Base-by-base conservation (phyloP, 352 stramenopile species). In the Globisporangium ultimum region DNA sequence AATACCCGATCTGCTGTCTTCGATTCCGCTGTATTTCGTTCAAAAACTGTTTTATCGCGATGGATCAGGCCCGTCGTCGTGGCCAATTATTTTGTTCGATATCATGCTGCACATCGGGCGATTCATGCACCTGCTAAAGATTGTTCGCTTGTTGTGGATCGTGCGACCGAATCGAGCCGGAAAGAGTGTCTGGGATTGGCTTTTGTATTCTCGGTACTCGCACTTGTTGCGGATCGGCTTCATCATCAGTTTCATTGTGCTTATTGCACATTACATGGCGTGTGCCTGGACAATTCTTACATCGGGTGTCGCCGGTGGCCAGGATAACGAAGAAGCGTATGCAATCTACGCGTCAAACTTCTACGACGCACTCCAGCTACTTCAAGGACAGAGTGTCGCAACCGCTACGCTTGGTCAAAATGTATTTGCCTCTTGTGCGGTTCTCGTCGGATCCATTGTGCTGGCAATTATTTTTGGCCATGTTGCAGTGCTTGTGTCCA, bases 391-490 rank as follows among this genome's bases (percentile, higher is more conserved):
- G 22, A 75, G 78, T 3, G 59, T 86, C n/a, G 34, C 48, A 1
- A 63, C 72, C 0, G 53, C 63, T 17, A 72, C 56, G 2, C 22
- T 61, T 0, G 49, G 15, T 0, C 70, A 88, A 38, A 72, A 77
- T 42, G 4, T 84, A 0, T 85, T 87, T 46, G 67, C 64, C 0
- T 66, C 68, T 0, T 46, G 82, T 4, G 65, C 58, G 4, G 58
- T 80, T 7, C 66, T 91, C 0, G 8, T 80, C 6, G 77, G 78
- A 5, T 78, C 78, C 0, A 57, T 91, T 32, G 47, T 78, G 0
- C 58, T 91, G 1, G 78, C 76, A 2, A 68, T 87, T 9, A 60
- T 89, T 1, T 88, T 88, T 49, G 78, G 76, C 18, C 53, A 88
- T 46, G 78, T 91, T 4, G 70, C 67, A 5, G 74, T 88, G 3